A percentile compares a stretch with the other conserved stretches of the same genome.
These are phyloP conservation scores for Pythium rhizo-oryzae DNA, from an alignment of 352 stramenopile genomes.

Conservation along the genomic window DNA sequence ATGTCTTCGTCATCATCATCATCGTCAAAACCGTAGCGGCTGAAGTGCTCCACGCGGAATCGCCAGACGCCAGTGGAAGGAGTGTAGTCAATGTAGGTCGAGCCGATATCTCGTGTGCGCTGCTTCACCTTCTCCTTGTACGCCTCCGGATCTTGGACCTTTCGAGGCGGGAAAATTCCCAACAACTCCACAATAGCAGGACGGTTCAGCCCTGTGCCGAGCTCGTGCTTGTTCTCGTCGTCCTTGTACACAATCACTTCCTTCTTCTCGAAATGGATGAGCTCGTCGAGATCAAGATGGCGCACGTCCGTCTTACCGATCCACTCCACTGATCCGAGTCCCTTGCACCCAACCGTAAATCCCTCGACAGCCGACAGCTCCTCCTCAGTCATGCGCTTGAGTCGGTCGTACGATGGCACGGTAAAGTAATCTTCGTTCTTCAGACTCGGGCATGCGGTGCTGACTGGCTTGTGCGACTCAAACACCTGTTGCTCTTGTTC, in stretches of 20 bases:
- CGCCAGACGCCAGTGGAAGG: constrained; percentile 77
- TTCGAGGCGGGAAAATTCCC: constrained; percentile 73
- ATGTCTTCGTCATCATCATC: constrained; percentile 64
- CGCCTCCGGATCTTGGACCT: constrained; percentile 52
- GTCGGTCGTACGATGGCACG: constrained; percentile 60
- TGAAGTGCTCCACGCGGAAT: constrained; percentile 88
- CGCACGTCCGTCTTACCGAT: constrained; percentile 80
- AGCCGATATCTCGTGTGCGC: constrained; percentile 75
- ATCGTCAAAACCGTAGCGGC: constrained; percentile 69
- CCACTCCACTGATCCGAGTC: constrained; percentile 80
- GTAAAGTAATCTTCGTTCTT: constrained; percentile 86
- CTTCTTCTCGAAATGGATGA: constrained; percentile 84
- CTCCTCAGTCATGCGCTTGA: constrained; percentile 73
- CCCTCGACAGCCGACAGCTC: constrained; percentile 72
- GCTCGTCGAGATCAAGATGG: constrained; percentile 75
- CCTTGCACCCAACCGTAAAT: constrained; percentile 82
- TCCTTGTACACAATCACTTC: constrained; percentile 88
- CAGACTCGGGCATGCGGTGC: constrained; percentile 57
- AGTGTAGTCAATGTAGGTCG: constrained; percentile 80
- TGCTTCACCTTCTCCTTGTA: constrained; percentile 83
- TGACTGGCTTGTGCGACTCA: constrained; percentile 35
- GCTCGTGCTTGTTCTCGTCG: constrained; percentile 77
- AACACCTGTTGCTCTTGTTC: constrained; percentile 39
- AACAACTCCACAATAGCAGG: constrained; percentile 80
- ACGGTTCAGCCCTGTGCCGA: constrained; percentile 75